A percentile compares a stretch with the other conserved stretches of the same genome.
These are phyloP conservation scores for Ganoderma lingzhi DNA, from an alignment of 1,284 basidiomycete genomes.

Conservation along the genomic window DNA sequence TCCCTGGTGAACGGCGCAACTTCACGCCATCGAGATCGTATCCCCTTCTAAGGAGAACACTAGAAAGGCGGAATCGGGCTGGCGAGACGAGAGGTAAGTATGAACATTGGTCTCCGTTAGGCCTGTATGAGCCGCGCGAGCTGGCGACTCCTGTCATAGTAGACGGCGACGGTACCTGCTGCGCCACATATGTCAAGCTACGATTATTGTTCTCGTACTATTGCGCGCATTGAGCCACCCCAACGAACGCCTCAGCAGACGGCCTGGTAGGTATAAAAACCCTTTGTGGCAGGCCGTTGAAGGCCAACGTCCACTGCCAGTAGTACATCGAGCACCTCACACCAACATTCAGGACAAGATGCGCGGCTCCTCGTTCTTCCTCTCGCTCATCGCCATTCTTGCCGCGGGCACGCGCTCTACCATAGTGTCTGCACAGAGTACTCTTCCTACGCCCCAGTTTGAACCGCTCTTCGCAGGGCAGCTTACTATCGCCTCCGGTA, in stretches of 20 bases:
- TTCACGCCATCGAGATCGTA: too few relatives aligned
- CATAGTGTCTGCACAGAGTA: neutral
- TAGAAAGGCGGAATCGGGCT: too few relatives aligned
- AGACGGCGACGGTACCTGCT: too few relatives aligned
- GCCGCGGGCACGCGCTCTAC: neutral
- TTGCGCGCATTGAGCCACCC: too few relatives aligned
- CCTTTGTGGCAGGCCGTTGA: neutral
- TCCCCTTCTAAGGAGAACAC: too few relatives aligned
- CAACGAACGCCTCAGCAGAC: neutral
- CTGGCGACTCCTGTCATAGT: neutral
- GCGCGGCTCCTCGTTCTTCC: neutral
- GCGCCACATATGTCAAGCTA: neutral
- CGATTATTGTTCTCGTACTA: too few relatives aligned
- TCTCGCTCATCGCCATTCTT: neutral
- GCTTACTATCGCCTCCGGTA: neutral
- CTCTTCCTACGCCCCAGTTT: neutral
- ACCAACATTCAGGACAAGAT: neutral
- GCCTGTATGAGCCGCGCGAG: neutral
- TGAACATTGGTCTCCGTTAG: too few relatives aligned
- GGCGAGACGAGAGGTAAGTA: too few relatives aligned
- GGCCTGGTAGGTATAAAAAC: neutral
- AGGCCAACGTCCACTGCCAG: neutral
- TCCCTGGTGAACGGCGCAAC: too few relatives aligned
- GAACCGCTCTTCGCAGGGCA: conserved; percentile 1
- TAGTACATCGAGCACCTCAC: neutral